phyloP scores from a whole-genome alignment of 495 filamentous ascomycete genomes.

The Daldinia vernicosa region DNA sequence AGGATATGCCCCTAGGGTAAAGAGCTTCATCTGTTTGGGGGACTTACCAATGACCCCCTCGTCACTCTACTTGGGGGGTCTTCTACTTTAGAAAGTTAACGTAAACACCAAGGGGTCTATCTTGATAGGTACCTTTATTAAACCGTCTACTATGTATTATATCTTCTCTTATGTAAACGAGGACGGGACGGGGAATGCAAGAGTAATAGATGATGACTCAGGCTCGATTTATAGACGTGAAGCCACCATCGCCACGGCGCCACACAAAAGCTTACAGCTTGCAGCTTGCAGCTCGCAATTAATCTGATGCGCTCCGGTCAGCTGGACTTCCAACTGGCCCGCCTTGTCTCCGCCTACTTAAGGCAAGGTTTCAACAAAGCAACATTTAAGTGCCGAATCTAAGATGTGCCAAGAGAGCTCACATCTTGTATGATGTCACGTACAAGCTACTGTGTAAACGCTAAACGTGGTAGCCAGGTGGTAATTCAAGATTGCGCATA shows the following conservation, averaged over 20 bases:
- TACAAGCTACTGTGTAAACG: conserved; percentile 14
- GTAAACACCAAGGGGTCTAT: too few species aligned
- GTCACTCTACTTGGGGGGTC: not conserved
- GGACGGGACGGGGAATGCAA: conserved; percentile 14
- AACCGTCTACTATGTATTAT: not conserved
- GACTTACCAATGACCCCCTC: not conserved
- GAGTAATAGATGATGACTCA: conserved; percentile 24
- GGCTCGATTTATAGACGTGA: conserved; percentile 10
- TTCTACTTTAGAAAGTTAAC: too few species aligned
- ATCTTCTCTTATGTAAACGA: conserved; percentile 19
- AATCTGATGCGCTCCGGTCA: conserved; percentile 35
- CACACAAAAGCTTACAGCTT: conserved; percentile 12
- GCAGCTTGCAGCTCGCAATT: conserved; percentile 29
- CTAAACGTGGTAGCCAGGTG: conserved; percentile 1
- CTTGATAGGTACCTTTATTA: not conserved
- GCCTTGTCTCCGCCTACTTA: conserved; percentile 1
- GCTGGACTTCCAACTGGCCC: conserved; percentile 12
- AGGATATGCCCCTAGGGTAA: not conserved
- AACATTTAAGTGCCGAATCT: conserved; percentile 41
- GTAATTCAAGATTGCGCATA: conserved; percentile 24
- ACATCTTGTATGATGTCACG: conserved; percentile 41
- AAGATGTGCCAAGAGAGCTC: conserved; percentile 32
- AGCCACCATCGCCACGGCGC: conserved; percentile 32
- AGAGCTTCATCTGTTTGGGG: not conserved
- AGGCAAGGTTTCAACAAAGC: conserved; percentile 35